These are phyloP conservation scores for Podospora appendiculata DNA, from an alignment of 495 filamentous ascomycete species.

Conservation along the genomic window DNA sequence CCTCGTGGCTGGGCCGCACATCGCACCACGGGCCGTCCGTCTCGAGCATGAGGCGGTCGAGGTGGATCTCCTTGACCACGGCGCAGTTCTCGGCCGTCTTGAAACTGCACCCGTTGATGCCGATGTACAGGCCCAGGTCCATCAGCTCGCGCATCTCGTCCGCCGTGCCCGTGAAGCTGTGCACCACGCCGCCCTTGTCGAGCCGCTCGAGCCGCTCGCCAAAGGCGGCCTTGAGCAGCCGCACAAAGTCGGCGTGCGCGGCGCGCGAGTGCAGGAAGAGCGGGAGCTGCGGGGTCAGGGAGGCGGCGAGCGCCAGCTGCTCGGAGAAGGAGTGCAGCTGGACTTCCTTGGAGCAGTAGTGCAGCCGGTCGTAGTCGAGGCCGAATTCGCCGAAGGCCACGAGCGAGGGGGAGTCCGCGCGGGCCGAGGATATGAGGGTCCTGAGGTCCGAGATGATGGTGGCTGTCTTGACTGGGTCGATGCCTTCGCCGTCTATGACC, in stretches of 20 bases:
- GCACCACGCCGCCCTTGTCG: slow-evolving; percentile 70
- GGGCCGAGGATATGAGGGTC: slow-evolving; percentile 36
- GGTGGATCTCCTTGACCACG: slow-evolving; percentile 66
- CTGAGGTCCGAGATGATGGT: slow-evolving; percentile 53
- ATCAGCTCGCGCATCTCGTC: slow-evolving; percentile 75
- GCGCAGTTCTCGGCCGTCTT: slow-evolving; percentile 84
- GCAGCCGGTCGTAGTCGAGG: slow-evolving; percentile 88
- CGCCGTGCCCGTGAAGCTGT: slow-evolving; percentile 80
- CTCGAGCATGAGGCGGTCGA: slow-evolving; percentile 77
- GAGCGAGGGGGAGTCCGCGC: slow-evolving; percentile 33
- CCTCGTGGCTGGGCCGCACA: slow-evolving; percentile 56
- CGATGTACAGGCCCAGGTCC: slow-evolving; percentile 70
- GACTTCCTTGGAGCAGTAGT: slow-evolving; percentile 62
- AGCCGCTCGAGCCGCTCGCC: slow-evolving; percentile 44
- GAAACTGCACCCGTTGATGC: slow-evolving; percentile 86
- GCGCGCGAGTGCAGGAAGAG: slow-evolving; percentile 88
- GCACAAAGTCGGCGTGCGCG: slow-evolving; percentile 73
- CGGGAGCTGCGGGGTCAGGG: slow-evolving; percentile 65
- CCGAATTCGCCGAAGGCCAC: slow-evolving; percentile 94
- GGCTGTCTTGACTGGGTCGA: slow-evolving; percentile 25
- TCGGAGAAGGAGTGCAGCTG: slow-evolving; percentile 79
- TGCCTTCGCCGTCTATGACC: slow-evolving; percentile 27
- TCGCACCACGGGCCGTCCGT: slow-evolving; percentile 92
- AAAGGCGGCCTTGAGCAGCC: slow-evolving; percentile 42
- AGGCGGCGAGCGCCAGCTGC: slow-evolving; percentile 64